Evolutionary conservation across 192 early-diverging fungal genomes (phyloP), one percentile per base, ranked within the genome.

Genomic region (Umbelopsis vinacea): DNA sequence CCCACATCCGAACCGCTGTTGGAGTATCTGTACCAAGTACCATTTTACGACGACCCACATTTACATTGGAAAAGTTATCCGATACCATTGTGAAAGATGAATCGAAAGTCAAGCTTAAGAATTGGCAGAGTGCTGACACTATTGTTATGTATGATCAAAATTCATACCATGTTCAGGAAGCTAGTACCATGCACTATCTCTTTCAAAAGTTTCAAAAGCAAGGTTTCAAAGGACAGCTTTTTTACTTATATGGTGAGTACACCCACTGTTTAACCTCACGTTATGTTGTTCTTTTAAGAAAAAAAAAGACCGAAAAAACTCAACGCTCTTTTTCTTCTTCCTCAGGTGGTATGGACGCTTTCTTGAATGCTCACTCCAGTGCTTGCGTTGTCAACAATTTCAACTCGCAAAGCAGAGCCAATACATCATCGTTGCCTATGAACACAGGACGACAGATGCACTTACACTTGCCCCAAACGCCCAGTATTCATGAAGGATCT

Each of bases 21-120:
- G 92, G 84, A 72, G 81, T 96, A 52, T 87, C 83, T 52, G 81
- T 91, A 11, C 90, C 94, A 24, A 90, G 86, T 17, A 94, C 91
- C 21, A 83, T 96, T 38, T 79, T 94, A 46, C 89, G 89, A 70
- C 78, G 93, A 57, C 74, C 81, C 52, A 85, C 84, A 17, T 90
- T 86, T 69, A 85, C 88, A 1, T 76, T 90, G 14, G 88, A 92
- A 63, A 87, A 85, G 72, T 76, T 94, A 67, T 80, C 84, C 40
- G 82, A 80, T 66, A 83, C 86, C 29, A 76, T 91, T 52, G 85
- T 84, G 4, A 74, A 81, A 23, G 88, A 91, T 12, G 69, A 71
- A 8, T 85, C 88, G 50, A 79, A 76, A 37, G 72, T 79, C 8
- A 68, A 74, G n/a, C 77, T 88, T n/a, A 72, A 80, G 0, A 63